A percentile compares a stretch with the other conserved stretches of the same genome.
These are phyloP conservation scores for Halenospora varia DNA, from an alignment of 495 filamentous ascomycete species.

Conservation along the genomic window DNA sequence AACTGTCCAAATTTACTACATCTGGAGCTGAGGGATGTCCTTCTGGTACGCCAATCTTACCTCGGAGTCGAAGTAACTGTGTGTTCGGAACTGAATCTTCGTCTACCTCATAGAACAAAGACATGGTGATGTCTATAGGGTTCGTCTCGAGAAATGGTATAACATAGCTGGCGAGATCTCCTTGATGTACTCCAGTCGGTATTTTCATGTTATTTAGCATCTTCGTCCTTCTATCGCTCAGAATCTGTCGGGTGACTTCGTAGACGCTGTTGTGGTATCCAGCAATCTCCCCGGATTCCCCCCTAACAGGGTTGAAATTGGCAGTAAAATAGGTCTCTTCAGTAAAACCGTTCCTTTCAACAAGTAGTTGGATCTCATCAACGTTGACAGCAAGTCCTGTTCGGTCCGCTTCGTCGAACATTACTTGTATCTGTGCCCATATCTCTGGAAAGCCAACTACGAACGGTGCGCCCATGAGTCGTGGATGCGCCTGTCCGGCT, in stretches of 20 bases:
- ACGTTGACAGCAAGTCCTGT: slow-evolving; percentile 5
- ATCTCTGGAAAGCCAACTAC: slow-evolving; percentile 6
- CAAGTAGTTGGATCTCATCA: slow-evolving; percentile 7
- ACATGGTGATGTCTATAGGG: slow-evolving; percentile 56
- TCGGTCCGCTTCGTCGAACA: slow-evolving; percentile 13
- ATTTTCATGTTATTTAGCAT: slow-evolving; percentile 13
- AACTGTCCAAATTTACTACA: slow-evolving; percentile 52
- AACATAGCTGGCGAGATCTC: slow-evolving; percentile 1
- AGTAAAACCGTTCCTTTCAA: slow-evolving; percentile 8
- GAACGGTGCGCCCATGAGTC: neutral
- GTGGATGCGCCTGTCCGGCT: slow-evolving; percentile 9
- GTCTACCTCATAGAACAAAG: slow-evolving; percentile 54
- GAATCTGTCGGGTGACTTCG: slow-evolving; percentile 8
- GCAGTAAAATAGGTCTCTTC: slow-evolving; percentile 20
- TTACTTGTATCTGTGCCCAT: slow-evolving; percentile 54
- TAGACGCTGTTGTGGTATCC: slow-evolving; percentile 12
- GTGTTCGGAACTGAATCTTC: slow-evolving; percentile 39
- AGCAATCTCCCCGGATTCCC: slow-evolving; percentile 6
- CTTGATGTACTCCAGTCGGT: neutral
- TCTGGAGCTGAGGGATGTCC: slow-evolving; percentile 50
- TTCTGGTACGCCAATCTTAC: slow-evolving; percentile 54
- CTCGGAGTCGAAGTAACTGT: slow-evolving; percentile 51
- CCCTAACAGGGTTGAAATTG: slow-evolving; percentile 9
- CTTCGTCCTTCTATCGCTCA: slow-evolving; percentile 6
- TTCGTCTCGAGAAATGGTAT: slow-evolving; percentile 30